These are phyloP conservation scores for Rubroboletus satanas DNA, from an alignment of 768 basidiomycete genomes.

Conservation along the genomic window DNA sequence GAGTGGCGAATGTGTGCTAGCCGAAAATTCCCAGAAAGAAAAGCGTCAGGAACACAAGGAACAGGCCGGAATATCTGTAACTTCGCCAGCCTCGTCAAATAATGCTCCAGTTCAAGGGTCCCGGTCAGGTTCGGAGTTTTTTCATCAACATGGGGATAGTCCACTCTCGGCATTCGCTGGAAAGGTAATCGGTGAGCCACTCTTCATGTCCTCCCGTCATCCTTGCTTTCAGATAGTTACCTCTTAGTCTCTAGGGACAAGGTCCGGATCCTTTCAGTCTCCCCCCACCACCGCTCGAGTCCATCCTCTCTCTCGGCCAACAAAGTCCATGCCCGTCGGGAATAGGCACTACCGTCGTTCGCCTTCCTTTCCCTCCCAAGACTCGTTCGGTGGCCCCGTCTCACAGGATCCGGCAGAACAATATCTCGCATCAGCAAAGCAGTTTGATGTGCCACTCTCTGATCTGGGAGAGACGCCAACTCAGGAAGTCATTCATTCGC, in stretches of 20 bases:
- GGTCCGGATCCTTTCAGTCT: conserved; percentile 35
- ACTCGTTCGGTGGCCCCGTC: conserved; percentile 59
- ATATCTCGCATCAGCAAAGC: conserved; percentile 44
- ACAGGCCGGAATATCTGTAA: conserved; percentile 7
- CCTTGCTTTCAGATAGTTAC: conserved; percentile 24
- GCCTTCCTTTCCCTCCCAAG: conserved; percentile 46
- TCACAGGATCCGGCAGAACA: conserved; percentile 45
- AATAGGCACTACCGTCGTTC: conserved; percentile 30
- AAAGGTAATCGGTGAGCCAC: conserved; percentile 33
- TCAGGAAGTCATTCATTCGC: conserved; percentile 25
- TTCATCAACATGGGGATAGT: conserved; percentile 20
- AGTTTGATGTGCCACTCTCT: conserved; percentile 56
- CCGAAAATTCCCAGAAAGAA: conserved; percentile 53
- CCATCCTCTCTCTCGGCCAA: conserved; percentile 14
- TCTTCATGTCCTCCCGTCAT: conserved; percentile 15
- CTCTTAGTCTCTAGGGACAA: conserved; percentile 27
- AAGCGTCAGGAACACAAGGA: conserved; percentile 30
- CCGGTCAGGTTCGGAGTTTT: conserved; percentile 22
- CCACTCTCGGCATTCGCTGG: conserved; percentile 28
- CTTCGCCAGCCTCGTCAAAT: conserved; percentile 26
- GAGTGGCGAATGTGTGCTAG: conserved; percentile 22
- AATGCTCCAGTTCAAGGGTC: conserved; percentile 21
- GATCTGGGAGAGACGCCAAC: conserved; percentile 42
- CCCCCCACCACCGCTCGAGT: conserved; percentile 18
- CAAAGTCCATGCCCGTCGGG: conserved; percentile 23